These are phyloP conservation scores for Myxozyma vanderwaltii DNA, from an alignment of 805 yeast genomes.

Conservation along the genomic window DNA sequence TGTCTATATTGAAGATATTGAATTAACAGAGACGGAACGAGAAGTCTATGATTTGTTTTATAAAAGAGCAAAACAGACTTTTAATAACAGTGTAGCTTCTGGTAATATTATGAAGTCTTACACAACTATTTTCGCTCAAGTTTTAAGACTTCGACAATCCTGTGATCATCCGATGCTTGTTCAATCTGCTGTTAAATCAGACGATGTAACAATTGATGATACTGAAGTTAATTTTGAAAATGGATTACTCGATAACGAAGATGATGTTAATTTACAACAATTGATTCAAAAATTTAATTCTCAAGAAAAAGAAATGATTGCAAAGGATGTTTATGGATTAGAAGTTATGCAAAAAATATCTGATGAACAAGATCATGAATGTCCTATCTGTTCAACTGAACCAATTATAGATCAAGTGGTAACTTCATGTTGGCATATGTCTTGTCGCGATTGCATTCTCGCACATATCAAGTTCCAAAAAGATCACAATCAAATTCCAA, in stretches of 20 bases:
- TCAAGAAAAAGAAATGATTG: conserved; percentile 19
- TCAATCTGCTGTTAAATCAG: conserved; percentile 45
- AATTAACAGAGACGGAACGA: conserved; percentile 66
- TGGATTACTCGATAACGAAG: conserved; percentile 23
- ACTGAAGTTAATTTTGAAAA: conserved; percentile 27
- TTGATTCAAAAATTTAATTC: conserved; percentile 29
- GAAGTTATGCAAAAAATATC: conserved; percentile 39
- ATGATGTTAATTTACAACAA: conserved; percentile 37
- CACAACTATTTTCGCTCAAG: conserved; percentile 78
- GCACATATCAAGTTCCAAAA: conserved; percentile 75
- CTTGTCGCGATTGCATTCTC: conserved; percentile 70
- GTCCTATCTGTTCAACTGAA: conserved; percentile 79
- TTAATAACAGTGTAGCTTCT: conserved; percentile 35
- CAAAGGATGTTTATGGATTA: conserved; percentile 27
- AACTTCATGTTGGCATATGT: conserved; percentile 79
- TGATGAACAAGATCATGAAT: conserved; percentile 57
- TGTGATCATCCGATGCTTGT: conserved; percentile 83
- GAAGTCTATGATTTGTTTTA: conserved; percentile 69
- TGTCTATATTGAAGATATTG: conserved; percentile 65
- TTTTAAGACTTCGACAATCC: conserved; percentile 78
- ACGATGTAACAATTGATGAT: conserved; percentile 46
- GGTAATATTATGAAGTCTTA: conserved; percentile 75
- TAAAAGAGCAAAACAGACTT: conserved; percentile 58
- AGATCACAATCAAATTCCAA: conserved; percentile 48
- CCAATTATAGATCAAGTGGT: conserved; percentile 60